Evolutionary conservation across 2,329 filamentous ascomycete species (phyloP), one percentile per base, ranked within the genome.

Genomic region (Penicillium sclerotigenum): DNA sequence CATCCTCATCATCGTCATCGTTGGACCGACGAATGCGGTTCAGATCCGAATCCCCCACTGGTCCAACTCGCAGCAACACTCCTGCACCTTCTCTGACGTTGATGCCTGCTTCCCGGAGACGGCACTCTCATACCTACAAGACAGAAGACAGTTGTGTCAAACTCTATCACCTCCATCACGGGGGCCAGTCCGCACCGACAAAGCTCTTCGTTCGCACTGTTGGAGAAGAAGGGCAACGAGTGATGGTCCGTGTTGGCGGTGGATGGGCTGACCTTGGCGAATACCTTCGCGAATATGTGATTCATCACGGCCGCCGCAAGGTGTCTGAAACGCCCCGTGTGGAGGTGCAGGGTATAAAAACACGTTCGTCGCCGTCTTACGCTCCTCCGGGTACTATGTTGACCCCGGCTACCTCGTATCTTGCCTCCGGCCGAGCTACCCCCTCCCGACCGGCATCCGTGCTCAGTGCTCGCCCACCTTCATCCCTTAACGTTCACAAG

Each of bases 251-350:
- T 34, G 93, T 99, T 13, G 94, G 94, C 13, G 94, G 94, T 57
- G 94, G 94, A n/a, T 99, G 94, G 94, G 91, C 92, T 14, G 94
- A 99, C 73, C 79, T 99, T 20, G 93, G 89, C 36, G 94, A 97
- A 73, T 99, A 97, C 69, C 81, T 99, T 40, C 88, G 91, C 65
- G 91, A 96, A 72, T 99, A 97, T 67, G 92, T 91, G 8, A 86
- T 87, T 57, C 94, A 99, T 70, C 94, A 99, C 71, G 89, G 90
- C 41, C 87, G 90, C n/a, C 86, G 83, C 42, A 80, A 82, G 29
- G 79, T 82, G 20, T 80, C 79, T 28, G 82, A 84, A 36, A 78
- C 78, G 13, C 71, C 71, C 22, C 77, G 76, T 34, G 77, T 86
- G 14, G 83, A 86, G 61, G 77, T 86, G 16, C 75, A 83, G 51